Evolutionary conservation across 73 alveolate genomes (phyloP).

Genomic region (Symbiodinium pilosum): DNA sequence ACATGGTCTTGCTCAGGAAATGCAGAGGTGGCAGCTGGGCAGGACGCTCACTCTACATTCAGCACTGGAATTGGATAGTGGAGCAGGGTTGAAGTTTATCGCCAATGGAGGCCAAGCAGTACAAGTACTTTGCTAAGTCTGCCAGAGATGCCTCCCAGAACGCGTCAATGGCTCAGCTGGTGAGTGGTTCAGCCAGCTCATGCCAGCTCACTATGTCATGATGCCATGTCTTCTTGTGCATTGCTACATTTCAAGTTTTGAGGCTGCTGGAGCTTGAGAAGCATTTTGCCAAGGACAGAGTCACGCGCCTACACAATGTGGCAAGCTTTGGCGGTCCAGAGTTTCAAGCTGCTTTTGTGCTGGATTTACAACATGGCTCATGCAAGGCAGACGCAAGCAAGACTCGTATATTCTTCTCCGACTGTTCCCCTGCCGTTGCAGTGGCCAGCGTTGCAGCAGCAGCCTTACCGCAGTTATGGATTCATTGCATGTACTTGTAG

Average conservation of each 20-base stretch:
- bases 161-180: neutral
- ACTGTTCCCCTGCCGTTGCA: neutral
- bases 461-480: no score
- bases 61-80: no score
- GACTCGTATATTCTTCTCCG: neutral
- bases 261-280: constrained; percentile 60
- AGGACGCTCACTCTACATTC: neutral
- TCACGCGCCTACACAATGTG: neutral
- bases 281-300: constrained; percentile 77
- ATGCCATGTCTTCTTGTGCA: no score
- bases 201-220: no score
- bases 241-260: no score
- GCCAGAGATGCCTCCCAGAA: constrained; percentile 83
- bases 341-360: neutral
- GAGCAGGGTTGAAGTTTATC: no score
- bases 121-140: constrained; percentile 65
- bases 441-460: neutral
- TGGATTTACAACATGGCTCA: neutral
- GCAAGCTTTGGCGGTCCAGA: no score
- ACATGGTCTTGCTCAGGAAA: neutral
- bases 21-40: constrained; percentile 79
- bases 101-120: constrained; percentile 35
- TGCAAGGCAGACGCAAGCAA: neutral
- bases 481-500: no score
- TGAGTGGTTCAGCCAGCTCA: no score